Evolutionary conservation across 352 stramenopile genomes (phyloP).

Genomic region (Phytophthora uliginosa): DNA sequence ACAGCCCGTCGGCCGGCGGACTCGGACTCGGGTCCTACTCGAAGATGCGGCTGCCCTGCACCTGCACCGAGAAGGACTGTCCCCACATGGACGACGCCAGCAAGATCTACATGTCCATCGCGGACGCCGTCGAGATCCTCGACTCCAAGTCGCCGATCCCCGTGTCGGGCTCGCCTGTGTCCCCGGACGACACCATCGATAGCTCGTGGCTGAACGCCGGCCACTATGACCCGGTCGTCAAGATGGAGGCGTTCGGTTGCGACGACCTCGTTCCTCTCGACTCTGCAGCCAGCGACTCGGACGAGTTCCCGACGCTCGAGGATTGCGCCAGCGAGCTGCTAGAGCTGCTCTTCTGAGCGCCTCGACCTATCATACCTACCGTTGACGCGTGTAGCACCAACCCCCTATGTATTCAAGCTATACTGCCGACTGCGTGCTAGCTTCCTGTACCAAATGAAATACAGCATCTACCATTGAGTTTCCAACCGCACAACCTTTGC

Average conservation of each 20-base stretch:
- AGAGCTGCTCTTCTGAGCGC: constrained; percentile 68
- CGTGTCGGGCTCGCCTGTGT: constrained; percentile 31
- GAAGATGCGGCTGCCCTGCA: constrained; percentile 45
- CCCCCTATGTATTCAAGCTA: constrained; percentile 42
- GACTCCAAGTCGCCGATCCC: constrained; percentile 37
- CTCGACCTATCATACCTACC: neutral
- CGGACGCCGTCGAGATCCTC: constrained; percentile 53
- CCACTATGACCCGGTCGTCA: constrained; percentile 25
- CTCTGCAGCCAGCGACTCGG: constrained; percentile 48
- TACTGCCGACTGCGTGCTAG: constrained; percentile 36
- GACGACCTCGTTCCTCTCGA: constrained; percentile 40
- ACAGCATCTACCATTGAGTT: constrained; percentile 31
- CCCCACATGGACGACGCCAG: constrained; percentile 42
- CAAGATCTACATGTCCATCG: constrained; percentile 60
- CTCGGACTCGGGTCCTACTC: constrained; percentile 43
- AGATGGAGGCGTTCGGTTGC: constrained; percentile 25
- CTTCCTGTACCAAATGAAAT: constrained; percentile 44
- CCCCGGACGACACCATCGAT: constrained; percentile 30
- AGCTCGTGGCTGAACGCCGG: constrained; percentile 30
- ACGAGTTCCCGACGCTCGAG: constrained; percentile 63
- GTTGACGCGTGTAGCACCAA: constrained; percentile 22
- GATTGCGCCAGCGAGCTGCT: constrained; percentile 75
- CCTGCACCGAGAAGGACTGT: constrained; percentile 42
- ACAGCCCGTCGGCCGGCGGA: constrained; percentile 17
- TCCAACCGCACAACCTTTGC: neutral